A percentile compares a stretch with the other conserved stretches of the same genome.
Conservation (phyloP, 2,329 filamentous ascomycete genomes). For the Pestalotiopsis sp. region DNA sequence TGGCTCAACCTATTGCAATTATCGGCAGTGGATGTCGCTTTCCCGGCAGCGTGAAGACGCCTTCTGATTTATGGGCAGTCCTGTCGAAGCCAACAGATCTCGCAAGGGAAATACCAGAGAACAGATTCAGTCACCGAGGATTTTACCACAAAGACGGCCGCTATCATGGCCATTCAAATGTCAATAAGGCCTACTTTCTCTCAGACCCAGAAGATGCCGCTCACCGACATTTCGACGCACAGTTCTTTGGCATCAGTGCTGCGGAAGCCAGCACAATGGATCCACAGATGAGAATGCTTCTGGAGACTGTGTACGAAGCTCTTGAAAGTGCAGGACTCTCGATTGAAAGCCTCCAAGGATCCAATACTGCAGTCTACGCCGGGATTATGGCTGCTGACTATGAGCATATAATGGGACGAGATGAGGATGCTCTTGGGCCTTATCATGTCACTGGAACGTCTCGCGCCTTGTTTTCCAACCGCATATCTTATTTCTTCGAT, state of each 20-base stretch:
- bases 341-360: slow-evolving; percentile 19
- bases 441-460: neutral
- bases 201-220: too few relatives aligned
- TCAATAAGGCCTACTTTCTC: slow-evolving; percentile 26
- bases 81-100: slow-evolving; percentile 26
- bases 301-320: slow-evolving; percentile 2
- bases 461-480: neutral
- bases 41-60: slow-evolving; percentile 34
- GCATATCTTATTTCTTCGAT: slow-evolving; percentile 7
- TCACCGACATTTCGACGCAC: slow-evolving; percentile 24
- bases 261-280: slow-evolving; percentile 1
- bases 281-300: neutral
- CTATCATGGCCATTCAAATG: slow-evolving; percentile 31
- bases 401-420: neutral
- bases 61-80: slow-evolving; percentile 39
- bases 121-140: slow-evolving; percentile 23
- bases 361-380: slow-evolving; percentile 19
- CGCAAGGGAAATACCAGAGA: slow-evolving; percentile 19
- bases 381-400: slow-evolving; percentile 15
- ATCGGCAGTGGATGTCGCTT: slow-evolving; percentile 44
- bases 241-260: slow-evolving; percentile 28
- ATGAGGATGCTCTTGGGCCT: neutral
- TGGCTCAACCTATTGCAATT: slow-evolving; percentile 45
- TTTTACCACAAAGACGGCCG: slow-evolving; percentile 30
- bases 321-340: slow-evolving; percentile 16